Evolutionary conservation across 805 yeast species (phyloP).

Genomic region (Lipomyces yamanashiensis): DNA sequence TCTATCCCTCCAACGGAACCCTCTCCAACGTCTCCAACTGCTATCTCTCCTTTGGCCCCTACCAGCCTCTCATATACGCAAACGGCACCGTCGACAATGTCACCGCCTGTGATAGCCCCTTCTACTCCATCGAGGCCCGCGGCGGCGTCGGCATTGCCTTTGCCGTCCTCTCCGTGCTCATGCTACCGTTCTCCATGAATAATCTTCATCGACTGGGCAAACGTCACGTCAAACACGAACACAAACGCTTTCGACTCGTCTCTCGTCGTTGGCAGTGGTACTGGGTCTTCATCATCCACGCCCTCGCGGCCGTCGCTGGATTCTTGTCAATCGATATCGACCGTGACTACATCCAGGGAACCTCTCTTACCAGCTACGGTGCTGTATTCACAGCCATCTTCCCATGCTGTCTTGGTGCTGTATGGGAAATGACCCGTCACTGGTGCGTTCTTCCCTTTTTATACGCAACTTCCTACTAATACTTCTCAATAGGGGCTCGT

Average conservation of each 20-base stretch:
- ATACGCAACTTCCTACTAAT: neutral
- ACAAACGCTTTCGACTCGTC: conserved; percentile 36
- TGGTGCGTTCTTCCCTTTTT: conserved; percentile 31
- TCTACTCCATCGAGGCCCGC: conserved; percentile 36
- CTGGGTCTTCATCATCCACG: conserved; percentile 40
- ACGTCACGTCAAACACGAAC: conserved; percentile 32
- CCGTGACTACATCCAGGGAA: conserved; percentile 41
- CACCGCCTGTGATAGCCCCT: conserved; percentile 39
- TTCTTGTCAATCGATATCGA: conserved; percentile 42
- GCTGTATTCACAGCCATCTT: conserved; percentile 37
- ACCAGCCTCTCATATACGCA: conserved; percentile 34
- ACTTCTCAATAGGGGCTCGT: conserved; percentile 36
- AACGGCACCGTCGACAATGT: conserved; percentile 39
- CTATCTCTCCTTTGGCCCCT: conserved; percentile 39
- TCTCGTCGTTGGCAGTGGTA: conserved; percentile 44
- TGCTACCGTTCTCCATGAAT: conserved; percentile 39
- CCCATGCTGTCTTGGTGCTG: conserved; percentile 37
- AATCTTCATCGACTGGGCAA: conserved; percentile 41
- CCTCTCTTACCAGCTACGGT: conserved; percentile 37
- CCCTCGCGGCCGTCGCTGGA: conserved; percentile 40
- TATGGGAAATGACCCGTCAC: conserved; percentile 41
- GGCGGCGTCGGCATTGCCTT: conserved; percentile 40
- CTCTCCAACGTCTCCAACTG: conserved; percentile 41
- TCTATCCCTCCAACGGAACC: conserved; percentile 41
- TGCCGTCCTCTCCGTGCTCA: conserved; percentile 33